Evolutionary conservation across 2,329 filamentous ascomycete species (phyloP), one percentile per base, ranked within the genome.

Genomic region (Sporothrix variecibatus): DNA sequence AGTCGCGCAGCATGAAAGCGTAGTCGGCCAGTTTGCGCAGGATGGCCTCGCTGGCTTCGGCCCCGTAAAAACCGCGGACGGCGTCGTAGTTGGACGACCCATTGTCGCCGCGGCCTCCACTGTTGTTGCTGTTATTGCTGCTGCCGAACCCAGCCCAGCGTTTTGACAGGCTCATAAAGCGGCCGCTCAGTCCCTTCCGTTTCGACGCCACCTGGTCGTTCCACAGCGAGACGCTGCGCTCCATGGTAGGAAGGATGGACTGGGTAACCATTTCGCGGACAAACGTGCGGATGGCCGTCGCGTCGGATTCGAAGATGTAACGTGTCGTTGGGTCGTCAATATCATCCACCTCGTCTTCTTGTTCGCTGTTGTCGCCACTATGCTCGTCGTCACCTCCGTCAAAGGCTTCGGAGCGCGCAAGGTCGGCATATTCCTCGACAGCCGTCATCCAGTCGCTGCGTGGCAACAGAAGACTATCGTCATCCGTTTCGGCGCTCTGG

Each of bases 141-240:
- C 46, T 56, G 20, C 74, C 93, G 79, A 98, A 97, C 0, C 91
- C 91, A 8, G 93, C 89, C 90, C 94, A 98, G 78, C 94, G 92
- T 79, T 96, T 95, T 0, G 95, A 97, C 73, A 99, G 86, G 11
- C 93, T 97, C 87, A 97, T 94, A 82, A 99, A 95, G n/a, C 94
- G 90, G 12, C 97, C 97, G 73, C 93, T 93, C 67, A 99, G 87
- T 17, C 97, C 97, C 79, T 94, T 91, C 74, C 97, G 88, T 74
- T 94, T 89, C 15, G 97, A 98, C 20, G 95, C 95, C 34, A 98
- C 93, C 82, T 98, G 95, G 79, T 99, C 96, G 80, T 99, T 99
- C 97, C 96, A 99, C 5, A 94, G 87, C 6, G 94, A 92, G 12
- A 97, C 89, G 77, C 93, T 91, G 73, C 95, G 92, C 83, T 99